phyloP scores from a whole-genome alignment of 139 green algal species.

The Coccomyxa sp. region DNA sequence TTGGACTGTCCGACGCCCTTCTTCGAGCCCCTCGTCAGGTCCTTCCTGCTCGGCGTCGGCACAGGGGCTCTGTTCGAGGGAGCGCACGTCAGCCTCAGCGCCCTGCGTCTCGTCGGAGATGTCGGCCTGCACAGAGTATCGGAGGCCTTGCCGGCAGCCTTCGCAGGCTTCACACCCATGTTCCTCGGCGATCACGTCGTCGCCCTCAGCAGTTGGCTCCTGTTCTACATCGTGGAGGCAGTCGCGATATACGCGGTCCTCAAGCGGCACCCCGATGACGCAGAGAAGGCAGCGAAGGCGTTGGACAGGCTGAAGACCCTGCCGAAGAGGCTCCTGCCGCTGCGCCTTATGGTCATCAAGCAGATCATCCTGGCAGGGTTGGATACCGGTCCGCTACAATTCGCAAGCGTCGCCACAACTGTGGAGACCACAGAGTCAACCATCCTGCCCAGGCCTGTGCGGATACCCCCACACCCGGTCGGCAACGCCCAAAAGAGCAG shows the following conservation, averaged over 20 bases:
- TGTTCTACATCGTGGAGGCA: neutral
- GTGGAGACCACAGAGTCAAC: neutral
- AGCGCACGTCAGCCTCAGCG: neutral
- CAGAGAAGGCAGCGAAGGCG: neutral
- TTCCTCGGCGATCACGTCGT: neutral
- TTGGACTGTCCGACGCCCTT: neutral
- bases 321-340: neutral
- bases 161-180: neutral
- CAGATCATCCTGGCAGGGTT: neutral
- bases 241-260: neutral
- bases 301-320: neutral
- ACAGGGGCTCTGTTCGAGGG: neutral
- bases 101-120: conserved; percentile 11
- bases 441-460: neutral
- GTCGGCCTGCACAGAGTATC: neutral
- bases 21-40: neutral
- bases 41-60: neutral
- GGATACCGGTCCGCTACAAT: neutral
- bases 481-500: neutral
- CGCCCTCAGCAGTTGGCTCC: conserved; percentile 15
- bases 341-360: neutral
- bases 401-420: neutral
- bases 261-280: conserved; percentile 7
- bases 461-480: neutral
- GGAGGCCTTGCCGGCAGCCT: neutral